phyloP scores from a whole-genome alignment of 1,284 basidiomycete genomes.

The Austroboletus niveus region DNA sequence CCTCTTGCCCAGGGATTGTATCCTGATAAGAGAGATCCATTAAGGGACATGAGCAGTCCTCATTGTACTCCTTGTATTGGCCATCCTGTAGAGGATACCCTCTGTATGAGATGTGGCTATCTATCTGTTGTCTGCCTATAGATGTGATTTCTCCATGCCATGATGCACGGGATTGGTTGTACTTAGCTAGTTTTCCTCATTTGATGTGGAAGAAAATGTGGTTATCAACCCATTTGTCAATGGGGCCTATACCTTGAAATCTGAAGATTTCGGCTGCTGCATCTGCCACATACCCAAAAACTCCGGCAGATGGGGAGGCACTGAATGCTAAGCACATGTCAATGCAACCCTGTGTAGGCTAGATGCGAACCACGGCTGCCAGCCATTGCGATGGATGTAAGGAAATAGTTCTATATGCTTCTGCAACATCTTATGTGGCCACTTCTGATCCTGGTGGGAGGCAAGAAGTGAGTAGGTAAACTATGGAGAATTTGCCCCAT shows the following conservation, averaged over 20 bases:
- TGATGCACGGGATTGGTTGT: neutral
- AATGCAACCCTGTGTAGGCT: neutral
- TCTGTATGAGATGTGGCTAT: too few relatives aligned
- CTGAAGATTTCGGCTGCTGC: conserved; percentile 11
- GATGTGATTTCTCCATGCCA: too few relatives aligned
- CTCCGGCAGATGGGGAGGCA: conserved; percentile 26
- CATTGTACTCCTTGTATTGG: too few relatives aligned
- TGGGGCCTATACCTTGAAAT: neutral
- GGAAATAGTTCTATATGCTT: neutral
- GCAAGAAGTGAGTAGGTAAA: neutral
- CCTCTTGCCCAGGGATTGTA: neutral
- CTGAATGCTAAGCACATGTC: conserved; percentile 20
- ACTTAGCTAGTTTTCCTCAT: neutral
- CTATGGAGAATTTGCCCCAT: conserved; percentile 1
- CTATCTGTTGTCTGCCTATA: too few relatives aligned
- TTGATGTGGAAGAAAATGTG: conserved; percentile 2
- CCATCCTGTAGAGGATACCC: too few relatives aligned
- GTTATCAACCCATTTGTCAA: conserved; percentile 7
- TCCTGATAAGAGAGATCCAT: too few relatives aligned
- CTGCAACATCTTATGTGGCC: neutral
- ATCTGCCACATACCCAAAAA: conserved; percentile 34
- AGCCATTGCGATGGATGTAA: conserved; percentile 1
- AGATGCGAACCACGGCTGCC: neutral
- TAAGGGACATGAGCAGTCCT: too few relatives aligned
- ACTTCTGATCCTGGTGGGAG: neutral